phyloP scores from a whole-genome alignment of 352 stramenopile genomes.

The Globisporangium splendens region DNA sequence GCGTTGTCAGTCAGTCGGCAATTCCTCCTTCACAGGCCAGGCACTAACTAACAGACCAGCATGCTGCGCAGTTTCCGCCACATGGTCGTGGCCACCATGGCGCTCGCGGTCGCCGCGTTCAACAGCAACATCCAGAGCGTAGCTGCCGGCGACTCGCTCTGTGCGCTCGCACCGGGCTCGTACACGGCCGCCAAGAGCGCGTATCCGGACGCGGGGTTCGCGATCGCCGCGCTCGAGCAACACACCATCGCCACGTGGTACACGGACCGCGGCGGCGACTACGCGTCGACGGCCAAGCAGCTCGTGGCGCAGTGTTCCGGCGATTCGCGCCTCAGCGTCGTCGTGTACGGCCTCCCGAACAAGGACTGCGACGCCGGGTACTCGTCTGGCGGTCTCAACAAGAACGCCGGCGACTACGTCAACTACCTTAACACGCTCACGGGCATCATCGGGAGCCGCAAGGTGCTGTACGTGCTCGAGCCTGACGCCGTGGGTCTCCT shows the following conservation, averaged over 20 bases:
- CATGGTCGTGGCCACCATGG: conserved; percentile 4
- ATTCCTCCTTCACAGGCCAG: neutral
- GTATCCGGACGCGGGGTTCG: conserved; percentile 42
- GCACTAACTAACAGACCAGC: neutral
- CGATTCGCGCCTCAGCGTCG: conserved; percentile 45
- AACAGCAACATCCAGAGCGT: no score
- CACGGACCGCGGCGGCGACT: conserved; percentile 47
- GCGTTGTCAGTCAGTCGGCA: neutral
- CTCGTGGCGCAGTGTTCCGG: conserved; percentile 33
- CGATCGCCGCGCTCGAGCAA: conserved; percentile 48
- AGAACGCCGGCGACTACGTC: conserved; percentile 43
- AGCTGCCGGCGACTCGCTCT: conserved; percentile 36
- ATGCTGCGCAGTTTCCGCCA: conserved; percentile 8
- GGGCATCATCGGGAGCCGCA: conserved; percentile 39
- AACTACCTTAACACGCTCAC: conserved; percentile 45
- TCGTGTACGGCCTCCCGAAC: conserved; percentile 71
- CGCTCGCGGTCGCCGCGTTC: neutral
- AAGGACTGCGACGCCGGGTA: conserved; percentile 68
- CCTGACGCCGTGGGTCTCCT: conserved; percentile 61
- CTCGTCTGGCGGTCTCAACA: conserved; percentile 32
- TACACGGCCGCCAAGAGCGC: conserved; percentile 40
- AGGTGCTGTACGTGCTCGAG: conserved; percentile 68
- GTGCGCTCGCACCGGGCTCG: conserved; percentile 37
- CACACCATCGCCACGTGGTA: conserved; percentile 68
- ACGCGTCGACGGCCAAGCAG: conserved; percentile 23